phyloP scores from a whole-genome alignment of 805 yeast genomes.

The Deakozyma indianensis region DNA sequence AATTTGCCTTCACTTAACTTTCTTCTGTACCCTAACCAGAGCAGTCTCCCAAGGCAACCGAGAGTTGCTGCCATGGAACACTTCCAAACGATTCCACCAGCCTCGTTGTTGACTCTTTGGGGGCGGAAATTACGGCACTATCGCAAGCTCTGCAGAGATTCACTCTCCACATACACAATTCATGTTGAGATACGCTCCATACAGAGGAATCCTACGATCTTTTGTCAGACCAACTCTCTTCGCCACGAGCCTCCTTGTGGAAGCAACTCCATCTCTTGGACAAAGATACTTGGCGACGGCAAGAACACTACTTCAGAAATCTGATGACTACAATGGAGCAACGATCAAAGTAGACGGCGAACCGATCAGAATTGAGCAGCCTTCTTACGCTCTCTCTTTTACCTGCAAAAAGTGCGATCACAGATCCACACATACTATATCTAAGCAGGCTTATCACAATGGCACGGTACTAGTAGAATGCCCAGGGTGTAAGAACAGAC shows the following conservation, averaged over 20 bases:
- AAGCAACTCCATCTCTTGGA: too few relatives aligned
- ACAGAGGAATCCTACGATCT: background rate
- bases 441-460: conserved; percentile 76
- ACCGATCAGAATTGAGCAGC: conserved; percentile 47
- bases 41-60: too few relatives aligned
- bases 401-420: conserved; percentile 81
- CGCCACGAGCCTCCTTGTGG: too few relatives aligned
- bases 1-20: too few relatives aligned
- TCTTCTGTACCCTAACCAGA: too few relatives aligned
- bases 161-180: too few relatives aligned
- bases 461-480: conserved; percentile 87
- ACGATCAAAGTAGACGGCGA: background rate
- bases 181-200: background rate
- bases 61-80: too few relatives aligned
- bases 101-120: too few relatives aligned
- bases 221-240: background rate
- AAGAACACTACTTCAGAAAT: background rate
- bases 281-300: background rate
- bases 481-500: conserved; percentile 81
- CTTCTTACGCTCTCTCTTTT: conserved; percentile 75
- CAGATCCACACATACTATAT: conserved; percentile 77
- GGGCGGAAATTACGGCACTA: too few relatives aligned
- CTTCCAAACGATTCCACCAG: too few relatives aligned
- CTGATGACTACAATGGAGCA: background rate
- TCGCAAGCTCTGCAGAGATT: too few relatives aligned